These are phyloP conservation scores for Geotrichum reessii DNA, from an alignment of 1,139 yeast genomes.

Conservation along the genomic window DNA sequence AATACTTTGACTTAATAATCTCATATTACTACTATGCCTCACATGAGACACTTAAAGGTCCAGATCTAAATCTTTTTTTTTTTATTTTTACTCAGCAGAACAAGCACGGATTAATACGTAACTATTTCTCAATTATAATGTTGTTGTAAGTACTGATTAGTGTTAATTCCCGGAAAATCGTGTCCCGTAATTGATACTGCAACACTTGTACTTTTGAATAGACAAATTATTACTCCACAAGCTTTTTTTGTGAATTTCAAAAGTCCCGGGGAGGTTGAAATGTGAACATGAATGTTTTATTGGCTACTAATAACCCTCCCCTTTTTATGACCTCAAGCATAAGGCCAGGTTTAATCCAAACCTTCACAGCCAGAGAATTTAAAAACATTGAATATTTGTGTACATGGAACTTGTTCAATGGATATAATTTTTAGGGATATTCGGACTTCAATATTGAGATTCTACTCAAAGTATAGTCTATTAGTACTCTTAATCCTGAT, in stretches of 20 bases:
- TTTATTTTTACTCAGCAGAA: too few relatives aligned
- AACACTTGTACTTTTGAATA: neutral
- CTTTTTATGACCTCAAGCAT: too few relatives aligned
- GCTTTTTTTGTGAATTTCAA: neutral
- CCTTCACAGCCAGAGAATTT: too few relatives aligned
- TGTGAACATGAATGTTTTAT: neutral
- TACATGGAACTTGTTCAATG: too few relatives aligned
- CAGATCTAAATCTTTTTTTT: too few relatives aligned
- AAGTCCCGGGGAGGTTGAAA: neutral
- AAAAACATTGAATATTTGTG: too few relatives aligned
- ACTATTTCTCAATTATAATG: neutral
- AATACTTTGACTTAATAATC: too few relatives aligned
- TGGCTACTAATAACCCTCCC: neutral
- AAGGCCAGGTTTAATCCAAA: neutral
- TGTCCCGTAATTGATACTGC: neutral
- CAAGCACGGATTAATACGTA: neutral
- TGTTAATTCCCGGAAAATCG: neutral
- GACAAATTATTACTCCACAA: neutral
- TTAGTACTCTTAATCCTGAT: too few relatives aligned
- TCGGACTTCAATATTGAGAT: too few relatives aligned
- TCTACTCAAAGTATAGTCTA: neutral
- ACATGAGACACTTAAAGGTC: too few relatives aligned
- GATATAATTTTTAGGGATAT: too few relatives aligned
- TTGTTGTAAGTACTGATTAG: neutral
- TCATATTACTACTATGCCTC: too few relatives aligned